Evolutionary conservation across 352 stramenopile species (phyloP), one percentile per base, ranked within the genome.

Genomic region (Thalassiosira sp.): DNA sequence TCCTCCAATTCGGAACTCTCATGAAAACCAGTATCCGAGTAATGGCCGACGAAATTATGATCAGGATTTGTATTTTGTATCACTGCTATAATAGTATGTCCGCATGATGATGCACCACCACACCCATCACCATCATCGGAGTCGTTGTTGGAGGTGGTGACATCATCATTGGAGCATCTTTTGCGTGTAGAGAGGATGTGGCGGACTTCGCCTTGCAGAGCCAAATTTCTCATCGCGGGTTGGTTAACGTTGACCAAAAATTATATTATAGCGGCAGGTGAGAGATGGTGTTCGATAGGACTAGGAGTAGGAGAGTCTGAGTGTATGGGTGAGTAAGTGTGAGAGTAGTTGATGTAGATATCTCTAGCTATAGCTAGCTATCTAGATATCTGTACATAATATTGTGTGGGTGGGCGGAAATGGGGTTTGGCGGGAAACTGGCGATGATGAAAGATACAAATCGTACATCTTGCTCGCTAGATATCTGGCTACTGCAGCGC

Each of bases 201-300:
- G 49, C 56, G 62, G 35, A 74, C 56, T 40, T 82, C 67, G 15
- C 45, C 43, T 60, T 77, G 66, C 16, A 82, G 74, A 15, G 74
- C 35, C 27, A 82, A 46, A 60, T 82, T 82, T 57, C 51, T 74
- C 74, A 82, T 82, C 11, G 10, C 35, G 16, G 11, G 35, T 3
- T 45, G 35, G 5, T n/a, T 16, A 13, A 1, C 16, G n/a, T n/a
- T n/a, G n/a, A n/a, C n/a, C n/a, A n/a, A n/a, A n/a, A n/a, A n/a
- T n/a, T n/a, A n/a, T n/a, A n/a, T n/a, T n/a, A n/a, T n/a, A n/a
- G n/a, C n/a, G n/a, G n/a, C n/a, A n/a, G n/a, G n/a, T n/a, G n/a
- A n/a, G n/a, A n/a, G n/a, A n/a, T n/a, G n/a, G n/a, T n/a, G n/a
- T n/a, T n/a, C n/a, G n/a, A n/a, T n/a, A n/a, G n/a, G n/a, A n/a